Evolutionary conservation across 2,329 filamentous ascomycete species (phyloP).

Genomic region (Eutypella sp.): DNA sequence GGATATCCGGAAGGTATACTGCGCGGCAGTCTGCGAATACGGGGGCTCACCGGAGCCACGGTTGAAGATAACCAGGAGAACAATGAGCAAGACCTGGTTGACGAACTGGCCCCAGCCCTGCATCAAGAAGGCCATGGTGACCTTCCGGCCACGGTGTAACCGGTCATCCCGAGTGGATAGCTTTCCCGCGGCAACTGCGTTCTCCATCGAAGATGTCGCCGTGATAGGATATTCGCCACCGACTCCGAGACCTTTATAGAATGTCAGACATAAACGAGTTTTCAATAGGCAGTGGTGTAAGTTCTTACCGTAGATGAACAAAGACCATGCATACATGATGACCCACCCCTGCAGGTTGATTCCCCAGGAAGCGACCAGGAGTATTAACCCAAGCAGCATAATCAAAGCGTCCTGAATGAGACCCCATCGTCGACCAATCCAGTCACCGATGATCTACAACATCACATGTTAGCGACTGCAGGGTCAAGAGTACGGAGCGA

Average conservation of each 20-base stretch:
- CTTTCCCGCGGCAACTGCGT: slow-evolving; percentile 77
- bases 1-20: slow-evolving; percentile 88
- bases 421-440: slow-evolving; percentile 89
- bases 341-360: slow-evolving; percentile 86
- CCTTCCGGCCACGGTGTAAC: slow-evolving; percentile 91
- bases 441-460: slow-evolving; percentile 52
- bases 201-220: slow-evolving; percentile 91
- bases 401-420: slow-evolving; percentile 91
- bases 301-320: slow-evolving; percentile 81
- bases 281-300: too few relatives aligned
- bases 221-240: slow-evolving; percentile 97
- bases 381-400: slow-evolving; percentile 89
- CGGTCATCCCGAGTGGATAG: slow-evolving; percentile 89
- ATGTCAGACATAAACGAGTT: too few relatives aligned
- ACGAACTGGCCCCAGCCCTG: slow-evolving; percentile 96
- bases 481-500: slow-evolving; percentile 2
- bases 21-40: slow-evolving; percentile 71
- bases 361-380: slow-evolving; percentile 91
- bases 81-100: slow-evolving; percentile 86
- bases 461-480: slow-evolving; percentile 9
- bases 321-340: slow-evolving; percentile 90
- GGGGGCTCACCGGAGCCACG: slow-evolving; percentile 69
- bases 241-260: slow-evolving; percentile 51
- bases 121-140: slow-evolving; percentile 95
- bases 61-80: slow-evolving; percentile 85